Base-by-base conservation (phyloP, 225 moss, liverwort and hornwort species). In the Pleurozium schreberi region DNA sequence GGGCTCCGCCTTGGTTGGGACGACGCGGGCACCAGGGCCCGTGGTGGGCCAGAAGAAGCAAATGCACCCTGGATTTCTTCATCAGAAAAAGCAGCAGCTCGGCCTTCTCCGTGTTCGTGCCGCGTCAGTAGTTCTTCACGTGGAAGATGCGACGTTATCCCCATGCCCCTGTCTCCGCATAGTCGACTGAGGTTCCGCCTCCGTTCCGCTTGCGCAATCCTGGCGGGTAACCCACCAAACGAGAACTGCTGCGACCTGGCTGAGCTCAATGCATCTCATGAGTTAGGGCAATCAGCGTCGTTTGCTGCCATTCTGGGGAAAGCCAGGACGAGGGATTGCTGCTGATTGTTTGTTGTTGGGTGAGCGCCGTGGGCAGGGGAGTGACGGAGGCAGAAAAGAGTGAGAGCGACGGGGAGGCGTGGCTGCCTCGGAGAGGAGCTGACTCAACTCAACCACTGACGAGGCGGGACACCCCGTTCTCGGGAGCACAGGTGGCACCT, bases 51-150 rank as follows among this genome's bases (percentile, higher is more conserved):
- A 93, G 90, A 83, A 92, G 90, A 87, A 93, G 89, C 85, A 93
- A 83, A 62, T 91, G 92, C 80, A 87, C 85, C 83, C 88, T 90
- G 83, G 91, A 47, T 75, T 87, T 95, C 96, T 90, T 95, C 96
- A 96, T 96, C 50, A 38, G 65, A 64, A 50, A 30, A 90, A 82
- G 90, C 90, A 27, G 74, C 65, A 45, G 64, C 90, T 87, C 50
- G 40, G 88, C 42, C 52, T 63, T 73, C 40, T 49, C 30, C 74
- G 86, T 49, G 82, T 33, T 12, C 33, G 57, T 66, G 86, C 86
- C 47, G 84, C 67, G 68, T 81, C 64, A 34, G 14, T 76, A 68
- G 34, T 42, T 70, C 81, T 63, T 87, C 92, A 89, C 71, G 47
- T 59, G 78, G 74, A 82, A 40, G 50, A 33, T 53, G 47, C 80